These are phyloP conservation scores for Sphaerulina vaccinii DNA, from an alignment of 2,329 filamentous ascomycete species.

Conservation along the genomic window DNA sequence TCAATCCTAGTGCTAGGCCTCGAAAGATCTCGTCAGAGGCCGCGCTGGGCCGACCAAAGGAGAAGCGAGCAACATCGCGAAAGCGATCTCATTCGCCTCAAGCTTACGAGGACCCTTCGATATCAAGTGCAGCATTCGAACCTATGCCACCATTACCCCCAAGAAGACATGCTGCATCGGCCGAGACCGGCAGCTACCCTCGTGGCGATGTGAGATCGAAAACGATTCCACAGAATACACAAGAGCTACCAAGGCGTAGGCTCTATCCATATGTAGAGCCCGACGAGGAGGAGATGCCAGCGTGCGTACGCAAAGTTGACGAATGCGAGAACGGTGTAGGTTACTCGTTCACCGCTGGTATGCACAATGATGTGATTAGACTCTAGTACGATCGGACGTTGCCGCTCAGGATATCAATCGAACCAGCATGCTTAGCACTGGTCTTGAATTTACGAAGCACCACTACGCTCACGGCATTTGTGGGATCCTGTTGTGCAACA, in stretches of 20 bases:
- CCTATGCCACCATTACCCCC: conserved; percentile 9
- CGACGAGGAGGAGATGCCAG: conserved; percentile 17
- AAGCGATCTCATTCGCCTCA: not conserved
- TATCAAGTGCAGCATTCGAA: not conserved
- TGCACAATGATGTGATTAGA: not conserved
- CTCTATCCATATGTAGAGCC: conserved; percentile 32
- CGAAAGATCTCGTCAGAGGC: conserved; percentile 14
- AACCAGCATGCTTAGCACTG: too few relatives aligned
- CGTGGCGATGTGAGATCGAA: not conserved
- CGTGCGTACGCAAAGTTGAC: conserved; percentile 16
- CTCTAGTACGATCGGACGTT: not conserved
- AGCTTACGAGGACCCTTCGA: not conserved
- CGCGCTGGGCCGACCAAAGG: conserved; percentile 6
- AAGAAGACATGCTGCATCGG: conserved; percentile 17
- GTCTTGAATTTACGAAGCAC: too few relatives aligned
- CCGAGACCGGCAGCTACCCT: not conserved
- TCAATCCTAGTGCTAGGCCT: conserved; percentile 17
- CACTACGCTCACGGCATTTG: not conserved
- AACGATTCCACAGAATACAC: conserved; percentile 21
- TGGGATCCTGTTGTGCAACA: not conserved
- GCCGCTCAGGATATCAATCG: too few relatives aligned
- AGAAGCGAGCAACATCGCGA: not conserved
- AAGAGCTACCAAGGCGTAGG: conserved; percentile 18
- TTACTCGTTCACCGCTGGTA: conserved; percentile 9
- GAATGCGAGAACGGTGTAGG: not conserved